phyloP scores from a whole-genome alignment of 371 early-diverging fungal genomes.

The Mucor circinelloides region DNA sequence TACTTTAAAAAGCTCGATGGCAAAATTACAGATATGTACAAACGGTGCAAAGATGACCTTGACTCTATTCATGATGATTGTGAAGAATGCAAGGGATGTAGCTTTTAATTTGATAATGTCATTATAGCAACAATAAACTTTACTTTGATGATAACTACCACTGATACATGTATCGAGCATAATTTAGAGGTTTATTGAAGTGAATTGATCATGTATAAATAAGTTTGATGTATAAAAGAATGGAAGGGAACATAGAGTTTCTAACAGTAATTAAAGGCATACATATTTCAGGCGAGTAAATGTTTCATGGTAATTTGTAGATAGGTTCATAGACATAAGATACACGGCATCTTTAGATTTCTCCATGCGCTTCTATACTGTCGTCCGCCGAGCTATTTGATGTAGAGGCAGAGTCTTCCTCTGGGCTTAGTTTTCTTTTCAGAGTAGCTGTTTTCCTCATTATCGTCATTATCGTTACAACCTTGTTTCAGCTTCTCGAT shows the following conservation, averaged over 20 bases:
- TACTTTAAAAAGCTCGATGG: conserved; percentile 9
- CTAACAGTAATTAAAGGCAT: background rate
- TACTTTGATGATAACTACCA: no score
- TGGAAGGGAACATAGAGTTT: background rate
- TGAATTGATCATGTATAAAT: background rate
- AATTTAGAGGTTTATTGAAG: background rate
- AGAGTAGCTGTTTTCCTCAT: background rate
- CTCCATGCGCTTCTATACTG: background rate
- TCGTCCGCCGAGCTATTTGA: background rate
- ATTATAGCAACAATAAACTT: background rate
- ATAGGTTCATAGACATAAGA: background rate
- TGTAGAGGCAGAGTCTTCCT: background rate
- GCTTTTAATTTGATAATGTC: background rate
- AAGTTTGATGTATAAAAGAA: background rate
- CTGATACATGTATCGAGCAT: background rate
- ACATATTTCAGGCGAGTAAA: background rate
- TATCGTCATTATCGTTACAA: background rate
- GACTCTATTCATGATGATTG: conserved; percentile 19
- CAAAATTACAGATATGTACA: conserved; percentile 4
- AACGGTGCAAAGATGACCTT: conserved; percentile 7
- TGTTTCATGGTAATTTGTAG: background rate
- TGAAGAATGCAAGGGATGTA: conserved; percentile 9
- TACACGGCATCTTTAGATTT: background rate
- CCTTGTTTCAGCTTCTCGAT: conserved; percentile 10
- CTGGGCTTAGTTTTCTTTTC: background rate